Percentiles rank a stretch among this genome's conserved stretches.
phyloP scores from a whole-genome alignment of 345 rosid genomes.

The Aurinia saxatilis region DNA sequence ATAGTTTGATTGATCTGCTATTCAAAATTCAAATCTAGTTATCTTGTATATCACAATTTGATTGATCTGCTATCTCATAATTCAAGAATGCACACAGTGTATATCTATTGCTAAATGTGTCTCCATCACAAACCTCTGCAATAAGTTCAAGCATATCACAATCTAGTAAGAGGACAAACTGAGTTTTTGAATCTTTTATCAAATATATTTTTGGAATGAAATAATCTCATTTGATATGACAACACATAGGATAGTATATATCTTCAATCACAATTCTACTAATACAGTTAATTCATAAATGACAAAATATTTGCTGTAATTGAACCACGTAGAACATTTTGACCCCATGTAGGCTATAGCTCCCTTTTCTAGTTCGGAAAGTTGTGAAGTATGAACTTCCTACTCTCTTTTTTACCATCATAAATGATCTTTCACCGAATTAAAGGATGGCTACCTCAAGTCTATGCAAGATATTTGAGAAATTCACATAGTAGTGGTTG shows the following conservation, averaged over 20 bases:
- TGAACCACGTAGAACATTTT: slow-evolving; percentile 14
- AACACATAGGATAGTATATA: slow-evolving; percentile 15
- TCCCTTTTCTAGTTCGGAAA: not conserved
- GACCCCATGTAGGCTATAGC: not conserved
- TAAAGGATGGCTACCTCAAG: not conserved
- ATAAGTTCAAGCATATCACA: not conserved
- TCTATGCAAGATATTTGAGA: not conserved
- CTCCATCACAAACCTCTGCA: not conserved
- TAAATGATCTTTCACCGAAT: not conserved
- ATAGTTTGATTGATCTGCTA: too few species aligned
- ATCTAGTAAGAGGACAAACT: not conserved
- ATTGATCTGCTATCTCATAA: too few species aligned
- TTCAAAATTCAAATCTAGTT: too few species aligned
- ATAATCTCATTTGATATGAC: slow-evolving; percentile 24
- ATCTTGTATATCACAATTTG: too few species aligned
- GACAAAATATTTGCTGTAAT: not conserved
- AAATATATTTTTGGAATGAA: slow-evolving; percentile 13
- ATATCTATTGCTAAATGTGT: not conserved
- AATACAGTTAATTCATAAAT: not conserved
- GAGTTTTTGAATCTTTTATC: slow-evolving; percentile 7
- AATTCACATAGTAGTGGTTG: too few species aligned
- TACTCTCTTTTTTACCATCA: not conserved
- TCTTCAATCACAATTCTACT: slow-evolving; percentile 7
- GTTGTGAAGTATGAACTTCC: not conserved
- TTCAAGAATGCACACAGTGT: not conserved